Conservation (phyloP, 2,329 filamentous ascomycete genomes). For the Zalaria obscura region DNA sequence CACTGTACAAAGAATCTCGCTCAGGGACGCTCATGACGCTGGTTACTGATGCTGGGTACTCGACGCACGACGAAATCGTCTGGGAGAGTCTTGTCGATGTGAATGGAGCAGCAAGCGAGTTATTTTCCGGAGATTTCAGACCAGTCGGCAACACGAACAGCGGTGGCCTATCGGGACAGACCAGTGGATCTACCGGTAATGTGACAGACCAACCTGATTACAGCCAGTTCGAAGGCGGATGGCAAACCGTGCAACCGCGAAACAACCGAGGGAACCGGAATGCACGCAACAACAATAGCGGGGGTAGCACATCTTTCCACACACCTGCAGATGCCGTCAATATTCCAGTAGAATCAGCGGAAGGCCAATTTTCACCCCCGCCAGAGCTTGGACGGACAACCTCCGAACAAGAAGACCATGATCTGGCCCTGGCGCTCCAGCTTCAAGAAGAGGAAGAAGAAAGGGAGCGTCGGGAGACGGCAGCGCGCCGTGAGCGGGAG, state of each 20-base stretch:
- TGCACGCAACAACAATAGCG: conserved; percentile 3
- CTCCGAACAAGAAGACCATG: conserved; percentile 68
- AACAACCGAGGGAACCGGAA: conserved; percentile 9
- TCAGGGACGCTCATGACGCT: conserved; percentile 64
- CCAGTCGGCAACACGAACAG: conserved; percentile 51
- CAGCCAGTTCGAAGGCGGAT: conserved; percentile 28
- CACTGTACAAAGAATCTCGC: conserved; percentile 74
- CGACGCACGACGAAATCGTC: conserved; percentile 75
- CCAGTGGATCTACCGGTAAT: background rate
- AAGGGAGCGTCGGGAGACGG: conserved; percentile 48
- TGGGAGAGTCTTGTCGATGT: conserved; percentile 92
- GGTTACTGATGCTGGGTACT: conserved; percentile 87
- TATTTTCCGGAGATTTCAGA: conserved; percentile 82
- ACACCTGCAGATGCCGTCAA: background rate
- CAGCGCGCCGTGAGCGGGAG: conserved; percentile 23
- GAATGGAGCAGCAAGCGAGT: conserved; percentile 67
- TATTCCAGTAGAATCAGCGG: conserved; percentile 9
- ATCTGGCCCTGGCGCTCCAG: conserved; percentile 77
- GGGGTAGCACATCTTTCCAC: background rate
- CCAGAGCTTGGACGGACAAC: conserved; percentile 13
- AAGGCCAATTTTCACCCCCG: background rate
- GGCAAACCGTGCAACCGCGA: conserved; percentile 40
- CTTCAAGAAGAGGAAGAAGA: conserved; percentile 91
- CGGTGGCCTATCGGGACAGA: conserved; percentile 9
- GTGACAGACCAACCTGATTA: conserved; percentile 1